Conservation (phyloP, 2,329 filamentous ascomycete species). For the Botrytis cinerea region DNA sequence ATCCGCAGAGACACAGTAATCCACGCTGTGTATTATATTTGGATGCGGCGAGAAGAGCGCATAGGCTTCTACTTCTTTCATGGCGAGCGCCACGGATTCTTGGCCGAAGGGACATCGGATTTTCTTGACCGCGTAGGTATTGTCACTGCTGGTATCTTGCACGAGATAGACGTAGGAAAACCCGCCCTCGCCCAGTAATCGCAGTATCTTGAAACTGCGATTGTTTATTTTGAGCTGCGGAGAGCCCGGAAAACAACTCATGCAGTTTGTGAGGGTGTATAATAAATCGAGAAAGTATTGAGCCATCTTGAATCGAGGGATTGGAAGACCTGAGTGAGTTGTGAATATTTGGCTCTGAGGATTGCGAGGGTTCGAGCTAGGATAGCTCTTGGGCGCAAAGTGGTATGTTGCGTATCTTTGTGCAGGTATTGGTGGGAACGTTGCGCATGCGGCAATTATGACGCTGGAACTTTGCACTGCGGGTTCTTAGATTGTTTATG, state of each 20-base stretch:
- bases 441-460: neutral
- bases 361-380: conserved; percentile 7
- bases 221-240: conserved; percentile 94
- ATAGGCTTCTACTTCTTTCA: conserved; percentile 98
- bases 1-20: conserved; percentile 80
- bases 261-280: conserved; percentile 90
- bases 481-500: neutral
- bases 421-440: neutral
- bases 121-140: conserved; percentile 95
- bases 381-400: conserved; percentile 13
- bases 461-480: neutral
- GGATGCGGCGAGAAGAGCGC: conserved; percentile 79
- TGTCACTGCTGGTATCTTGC: conserved; percentile 79
- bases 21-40: conserved; percentile 84
- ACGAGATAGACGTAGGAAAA: conserved; percentile 99
- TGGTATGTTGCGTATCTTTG: conserved; percentile 4
- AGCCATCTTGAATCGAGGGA: conserved; percentile 57
- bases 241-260: conserved; percentile 93
- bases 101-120: conserved; percentile 97
- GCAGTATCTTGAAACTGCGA: conserved; percentile 92
- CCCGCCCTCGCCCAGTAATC: conserved; percentile 92
- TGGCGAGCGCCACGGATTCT: conserved; percentile 90
- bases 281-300: conserved; percentile 85
- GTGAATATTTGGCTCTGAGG: neutral
- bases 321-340: neutral